Evolutionary conservation across 1,284 basidiomycete species (phyloP).

Genomic region (Ceratobasidium sp.): DNA sequence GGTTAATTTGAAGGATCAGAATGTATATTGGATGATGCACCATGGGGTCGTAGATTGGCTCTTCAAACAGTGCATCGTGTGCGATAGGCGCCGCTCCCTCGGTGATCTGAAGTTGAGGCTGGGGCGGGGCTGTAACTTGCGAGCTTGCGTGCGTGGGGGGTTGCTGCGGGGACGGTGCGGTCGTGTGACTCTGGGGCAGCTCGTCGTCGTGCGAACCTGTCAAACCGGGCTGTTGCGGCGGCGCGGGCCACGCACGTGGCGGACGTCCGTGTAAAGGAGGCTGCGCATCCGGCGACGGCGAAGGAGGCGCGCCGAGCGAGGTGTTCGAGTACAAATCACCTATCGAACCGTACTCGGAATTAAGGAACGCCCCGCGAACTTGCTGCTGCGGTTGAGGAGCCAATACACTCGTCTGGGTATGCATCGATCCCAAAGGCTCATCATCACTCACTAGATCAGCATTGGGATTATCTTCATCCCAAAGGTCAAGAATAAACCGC

Average conservation of each 20-base stretch:
- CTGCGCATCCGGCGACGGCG: slow-evolving; percentile 49
- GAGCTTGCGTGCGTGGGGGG: too few relatives aligned
- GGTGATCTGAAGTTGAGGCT: too few relatives aligned
- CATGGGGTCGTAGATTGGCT: too few relatives aligned
- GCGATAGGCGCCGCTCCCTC: too few relatives aligned
- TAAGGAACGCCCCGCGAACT: slow-evolving; percentile 51
- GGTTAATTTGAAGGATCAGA: too few relatives aligned
- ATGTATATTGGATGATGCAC: too few relatives aligned
- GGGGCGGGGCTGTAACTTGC: too few relatives aligned
- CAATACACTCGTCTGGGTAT: slow-evolving; percentile 53
- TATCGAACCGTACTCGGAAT: slow-evolving; percentile 30
- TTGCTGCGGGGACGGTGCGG: too few relatives aligned
- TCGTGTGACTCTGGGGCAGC: too few relatives aligned
- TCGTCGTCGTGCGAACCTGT: slow-evolving; percentile 33
- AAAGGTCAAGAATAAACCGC: slow-evolving; percentile 28
- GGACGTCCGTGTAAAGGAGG: slow-evolving; percentile 48
- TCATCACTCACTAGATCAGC: too few relatives aligned
- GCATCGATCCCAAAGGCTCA: slow-evolving; percentile 54
- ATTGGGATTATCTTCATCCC: too few relatives aligned
- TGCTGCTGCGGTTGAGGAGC: slow-evolving; percentile 54
- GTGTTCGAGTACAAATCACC: slow-evolving; percentile 46
- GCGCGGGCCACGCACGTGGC: slow-evolving; percentile 52
- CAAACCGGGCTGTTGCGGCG: slow-evolving; percentile 44
- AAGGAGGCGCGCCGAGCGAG: slow-evolving; percentile 50
- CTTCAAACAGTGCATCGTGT: too few relatives aligned